Evolutionary conservation across 768 basidiomycete species (phyloP), one percentile per base, ranked within the genome.

Genomic region (Clavulina sp.): DNA sequence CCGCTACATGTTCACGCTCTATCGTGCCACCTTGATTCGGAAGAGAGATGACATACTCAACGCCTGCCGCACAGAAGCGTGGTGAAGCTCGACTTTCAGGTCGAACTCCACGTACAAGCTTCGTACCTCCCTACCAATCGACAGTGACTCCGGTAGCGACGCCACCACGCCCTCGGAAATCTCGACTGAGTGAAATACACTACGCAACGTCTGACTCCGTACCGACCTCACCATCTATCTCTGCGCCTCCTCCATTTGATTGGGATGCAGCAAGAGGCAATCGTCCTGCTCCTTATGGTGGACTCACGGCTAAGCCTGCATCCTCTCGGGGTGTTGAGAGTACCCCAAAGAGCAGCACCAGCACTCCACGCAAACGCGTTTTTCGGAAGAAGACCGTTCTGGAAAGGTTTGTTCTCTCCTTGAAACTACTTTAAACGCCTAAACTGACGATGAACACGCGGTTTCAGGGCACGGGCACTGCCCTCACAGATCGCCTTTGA

Each of bases 241-340:
- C 84, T 4, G 79, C 81, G 1, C 80, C 81, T 4, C 64, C 72
- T 5, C 81, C 85, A 0, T 89, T 89, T 59, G 85, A 89, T 66
- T 88, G 86, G 86, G 80, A 83, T 29, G 85, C 86, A 0, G 86
- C 78, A 9, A 71, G 80, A n/a, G 71, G 75, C 0, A 69, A 74
- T 48, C 71, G 70, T 55, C 78, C 82, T 3, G 75, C 85, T 3
- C 85, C 85, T 2, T 88, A 81, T 69, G 70, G 69, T 2, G 77
- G 78, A 0, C 82, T 82, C 2, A 44, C 61, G 32, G 34, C 30
- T 13, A 38, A 36, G 32, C n/a, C 5, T 29, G 24, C 30, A 19
- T 9, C 23, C 47, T 28, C 4, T 6, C 23, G 49, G 41, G 46
- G 52, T 32, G 49, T 70, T 51, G 23, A 28, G 29, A 7, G 33